Base-by-base conservation (phyloP, 352 stramenopile species). In the Phytophthora sojae region DNA sequence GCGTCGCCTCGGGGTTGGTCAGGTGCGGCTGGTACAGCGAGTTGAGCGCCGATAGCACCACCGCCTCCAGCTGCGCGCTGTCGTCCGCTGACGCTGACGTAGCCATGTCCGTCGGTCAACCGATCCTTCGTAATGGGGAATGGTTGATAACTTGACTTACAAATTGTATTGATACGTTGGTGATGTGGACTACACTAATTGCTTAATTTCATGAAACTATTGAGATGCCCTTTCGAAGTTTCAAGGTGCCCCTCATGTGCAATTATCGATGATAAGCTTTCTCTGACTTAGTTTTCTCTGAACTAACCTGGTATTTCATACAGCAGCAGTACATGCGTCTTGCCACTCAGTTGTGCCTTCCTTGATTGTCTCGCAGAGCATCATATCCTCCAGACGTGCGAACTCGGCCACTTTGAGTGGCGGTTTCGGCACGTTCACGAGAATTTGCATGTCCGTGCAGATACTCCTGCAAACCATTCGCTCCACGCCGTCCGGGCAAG, bases 11-110 rank as follows among this genome's bases (percentile, higher is more conserved):
- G 4, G 82, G 76, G 47, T 92, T 68, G 29, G 71, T 57, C 23
- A 83, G 44, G 15, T 91, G 83, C 52, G 76, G 61, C 53, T 84
- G 71, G 73, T 94, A 95, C 4, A 95, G 76, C 45, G 85, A 80
- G 35, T 81, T 64, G 9, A 95, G 79, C 12, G 83, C 83, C 32
- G 72, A 49, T 11, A 89, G 78, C 60, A 90, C 80, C 14, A 74
- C 67, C 49, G 45, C 29, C 64, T 89, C 64, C 25, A 82, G 61
- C 47, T n/a, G 15, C 42, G 42, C 42, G 42, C 35, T 11, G 35
- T 42, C 35, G 12, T 42, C 35, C 35, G 35, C 35, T 42, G 35
- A 42, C 35, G 35, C 35, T 42, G 35, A 14, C 35, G 35, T 42
- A 42, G 35, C 35, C 35, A 42, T 42, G 35, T 6, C 14, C 35